These are phyloP conservation scores for Blastomyces emzantsi DNA, from an alignment of 2,329 filamentous ascomycete genomes.

Conservation along the genomic window DNA sequence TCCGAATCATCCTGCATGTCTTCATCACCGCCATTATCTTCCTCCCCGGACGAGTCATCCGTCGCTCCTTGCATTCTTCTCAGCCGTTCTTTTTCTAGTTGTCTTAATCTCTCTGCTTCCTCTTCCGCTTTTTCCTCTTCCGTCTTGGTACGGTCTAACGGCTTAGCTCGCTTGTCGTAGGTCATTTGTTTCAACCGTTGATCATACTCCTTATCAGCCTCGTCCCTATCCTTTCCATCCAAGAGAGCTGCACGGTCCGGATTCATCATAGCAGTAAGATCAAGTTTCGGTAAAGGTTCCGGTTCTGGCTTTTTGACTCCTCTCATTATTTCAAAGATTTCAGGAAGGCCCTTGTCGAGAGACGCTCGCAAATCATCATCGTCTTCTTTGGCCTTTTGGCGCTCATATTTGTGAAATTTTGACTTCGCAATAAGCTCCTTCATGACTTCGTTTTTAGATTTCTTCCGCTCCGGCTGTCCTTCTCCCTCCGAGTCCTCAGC, in stretches of 20 bases:
- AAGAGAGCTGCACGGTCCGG: constrained; percentile 55
- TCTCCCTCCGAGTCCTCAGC: constrained; percentile 36
- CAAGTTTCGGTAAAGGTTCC: constrained; percentile 38
- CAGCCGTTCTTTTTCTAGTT: constrained; percentile 73
- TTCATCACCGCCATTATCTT: constrained; percentile 32
- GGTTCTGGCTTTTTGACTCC: constrained; percentile 47
- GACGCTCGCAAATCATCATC: constrained; percentile 80
- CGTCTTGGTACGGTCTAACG: constrained; percentile 81
- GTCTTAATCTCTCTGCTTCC: constrained; percentile 64
- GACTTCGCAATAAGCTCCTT: constrained; percentile 97
- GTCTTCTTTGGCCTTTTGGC: constrained; percentile 84
- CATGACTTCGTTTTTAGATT: constrained; percentile 95
- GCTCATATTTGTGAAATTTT: constrained; percentile 88
- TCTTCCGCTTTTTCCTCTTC: constrained; percentile 75
- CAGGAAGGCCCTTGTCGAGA: constrained; percentile 72
- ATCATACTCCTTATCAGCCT: constrained; percentile 82
- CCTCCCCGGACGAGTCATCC: constrained; percentile 46
- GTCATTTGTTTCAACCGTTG: constrained; percentile 70
- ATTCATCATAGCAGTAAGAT: constrained; percentile 43
- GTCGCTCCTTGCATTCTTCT: constrained; percentile 80
- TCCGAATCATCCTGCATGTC: constrained; percentile 40
- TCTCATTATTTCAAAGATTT: constrained; percentile 63
- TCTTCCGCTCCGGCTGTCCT: constrained; percentile 70
- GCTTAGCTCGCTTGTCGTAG: constrained; percentile 74
- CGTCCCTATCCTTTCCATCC: constrained; percentile 52